Conservation (phyloP, 2,329 filamentous ascomycete species). For the Hysterium pulicare region DNA sequence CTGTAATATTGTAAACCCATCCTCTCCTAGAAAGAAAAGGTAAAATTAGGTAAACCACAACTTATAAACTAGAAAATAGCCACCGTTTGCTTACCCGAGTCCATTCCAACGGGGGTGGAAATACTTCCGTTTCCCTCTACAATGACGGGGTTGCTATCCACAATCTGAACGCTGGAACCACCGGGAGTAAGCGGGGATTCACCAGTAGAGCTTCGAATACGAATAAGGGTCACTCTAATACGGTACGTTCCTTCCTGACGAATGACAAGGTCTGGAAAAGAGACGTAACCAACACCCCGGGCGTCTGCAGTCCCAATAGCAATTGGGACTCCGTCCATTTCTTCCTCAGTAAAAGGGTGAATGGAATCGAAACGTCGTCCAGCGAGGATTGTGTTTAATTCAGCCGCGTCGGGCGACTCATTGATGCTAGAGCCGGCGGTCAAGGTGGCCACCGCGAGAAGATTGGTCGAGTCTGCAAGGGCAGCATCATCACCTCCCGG, state of each 20-base stretch:
- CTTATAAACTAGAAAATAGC: constrained; percentile 16
- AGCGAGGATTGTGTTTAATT: constrained; percentile 27
- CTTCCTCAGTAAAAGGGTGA: constrained; percentile 35
- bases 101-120: constrained; percentile 16
- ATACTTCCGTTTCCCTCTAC: constrained; percentile 24
- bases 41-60: background rate
- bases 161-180: constrained; percentile 27
- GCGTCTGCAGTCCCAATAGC: constrained; percentile 34
- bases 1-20: background rate
- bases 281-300: constrained; percentile 36
- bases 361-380: constrained; percentile 34
- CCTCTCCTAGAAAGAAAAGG: background rate
- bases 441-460: constrained; percentile 32
- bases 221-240: constrained; percentile 37
- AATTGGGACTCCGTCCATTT: too few relatives aligned
- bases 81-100: constrained; percentile 34
- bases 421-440: constrained; percentile 26
- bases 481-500: constrained; percentile 27
- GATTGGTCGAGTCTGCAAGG: constrained; percentile 29
- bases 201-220: constrained; percentile 25
- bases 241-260: constrained; percentile 35
- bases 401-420: constrained; percentile 25
- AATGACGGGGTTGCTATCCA: constrained; percentile 35
- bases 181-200: constrained; percentile 23
- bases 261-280: constrained; percentile 35